A percentile compares a stretch with the other conserved stretches of the same genome.
Evolutionary conservation across 805 yeast species (phyloP).

Genomic region (Yarrowia divulgata): DNA sequence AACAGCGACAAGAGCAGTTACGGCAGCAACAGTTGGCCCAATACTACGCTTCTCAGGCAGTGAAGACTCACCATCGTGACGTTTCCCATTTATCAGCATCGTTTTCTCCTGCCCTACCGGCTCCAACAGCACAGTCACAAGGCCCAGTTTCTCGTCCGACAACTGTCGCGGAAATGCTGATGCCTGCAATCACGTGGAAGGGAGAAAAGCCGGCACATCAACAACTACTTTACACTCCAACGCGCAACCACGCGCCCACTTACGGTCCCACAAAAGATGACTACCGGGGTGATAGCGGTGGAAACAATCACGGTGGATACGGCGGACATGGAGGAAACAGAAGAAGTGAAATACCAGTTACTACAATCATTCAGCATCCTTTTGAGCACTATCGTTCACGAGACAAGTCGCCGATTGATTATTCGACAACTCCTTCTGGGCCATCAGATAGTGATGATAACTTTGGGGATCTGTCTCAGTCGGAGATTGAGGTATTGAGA

Average conservation of each 20-base stretch:
- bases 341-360: neutral
- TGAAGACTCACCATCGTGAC: neutral
- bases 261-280: conserved; percentile 2
- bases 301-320: neutral
- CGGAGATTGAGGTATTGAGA: neutral
- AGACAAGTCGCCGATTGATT: neutral
- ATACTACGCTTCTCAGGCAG: neutral
- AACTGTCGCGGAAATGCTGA: conserved; percentile 3
- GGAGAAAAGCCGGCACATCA: neutral
- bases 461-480: neutral
- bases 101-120: neutral
- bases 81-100: neutral
- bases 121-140: neutral
- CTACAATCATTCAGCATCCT: conserved; percentile 1
- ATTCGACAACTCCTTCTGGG: neutral
- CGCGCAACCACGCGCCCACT: neutral
- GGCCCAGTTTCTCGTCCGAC: too few species aligned
- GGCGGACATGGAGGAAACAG: neutral
- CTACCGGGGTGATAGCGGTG: neutral
- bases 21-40: conserved; percentile 1
- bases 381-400: conserved; percentile 1
- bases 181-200: conserved; percentile 8
- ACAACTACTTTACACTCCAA: neutral
- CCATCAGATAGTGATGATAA: conserved; percentile 16
- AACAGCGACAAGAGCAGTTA: neutral